These are phyloP conservation scores for Monilinia polystroma DNA, from an alignment of 2,329 filamentous ascomycete species.

Conservation along the genomic window DNA sequence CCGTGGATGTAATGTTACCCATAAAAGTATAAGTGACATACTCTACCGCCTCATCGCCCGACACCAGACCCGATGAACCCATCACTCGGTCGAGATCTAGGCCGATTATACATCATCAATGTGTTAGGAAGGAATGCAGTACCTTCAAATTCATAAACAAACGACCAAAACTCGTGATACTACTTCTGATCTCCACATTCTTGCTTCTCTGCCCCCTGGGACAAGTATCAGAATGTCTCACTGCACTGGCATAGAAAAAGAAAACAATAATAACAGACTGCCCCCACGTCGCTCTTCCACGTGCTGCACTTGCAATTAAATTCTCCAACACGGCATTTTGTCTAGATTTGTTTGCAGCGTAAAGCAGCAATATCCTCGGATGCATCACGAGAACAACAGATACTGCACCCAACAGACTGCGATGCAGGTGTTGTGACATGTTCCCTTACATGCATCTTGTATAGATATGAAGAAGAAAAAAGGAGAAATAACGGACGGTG, in stretches of 20 bases:
- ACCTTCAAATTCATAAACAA: neutral
- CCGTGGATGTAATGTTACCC: neutral
- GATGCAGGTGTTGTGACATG: slow-evolving; percentile 4
- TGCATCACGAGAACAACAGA: slow-evolving; percentile 24
- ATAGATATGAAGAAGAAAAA: neutral
- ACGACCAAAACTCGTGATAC: neutral
- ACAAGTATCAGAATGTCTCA: slow-evolving; percentile 13
- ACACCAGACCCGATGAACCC: slow-evolving; percentile 5
- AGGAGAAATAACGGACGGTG: neutral
- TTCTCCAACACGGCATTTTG: slow-evolving; percentile 3
- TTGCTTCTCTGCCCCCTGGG: neutral
- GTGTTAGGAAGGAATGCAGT: neutral
- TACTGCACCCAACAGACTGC: slow-evolving; percentile 20
- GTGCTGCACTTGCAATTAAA: neutral
- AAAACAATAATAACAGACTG: neutral
- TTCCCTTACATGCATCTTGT: slow-evolving; percentile 6
- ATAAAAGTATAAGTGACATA: slow-evolving; percentile 15
- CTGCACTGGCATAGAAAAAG: neutral
- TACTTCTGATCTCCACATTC: slow-evolving; percentile 2
- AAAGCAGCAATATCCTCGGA: slow-evolving; percentile 21
- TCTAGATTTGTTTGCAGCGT: neutral
- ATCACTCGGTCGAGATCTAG: slow-evolving; percentile 19
- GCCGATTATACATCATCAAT: slow-evolving; percentile 12
- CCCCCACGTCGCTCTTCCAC: slow-evolving; percentile 11
- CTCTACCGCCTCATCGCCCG: neutral